Percentiles rank a stretch among this genome's conserved stretches.
Conservation (phyloP, 495 filamentous ascomycete species). For the Trichoderma erinaceum region DNA sequence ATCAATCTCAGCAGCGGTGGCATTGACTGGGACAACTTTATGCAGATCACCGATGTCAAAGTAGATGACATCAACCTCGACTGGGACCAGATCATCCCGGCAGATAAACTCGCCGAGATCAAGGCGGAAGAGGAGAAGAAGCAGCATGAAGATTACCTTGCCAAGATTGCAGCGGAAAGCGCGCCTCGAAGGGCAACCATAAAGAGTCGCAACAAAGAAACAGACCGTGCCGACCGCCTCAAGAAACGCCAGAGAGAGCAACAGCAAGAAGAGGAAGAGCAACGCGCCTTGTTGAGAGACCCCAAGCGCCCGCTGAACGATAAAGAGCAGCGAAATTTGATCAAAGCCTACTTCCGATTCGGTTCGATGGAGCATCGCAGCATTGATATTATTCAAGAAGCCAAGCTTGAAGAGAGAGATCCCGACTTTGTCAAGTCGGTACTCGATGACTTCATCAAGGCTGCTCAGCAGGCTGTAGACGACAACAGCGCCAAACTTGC, state of each 20-base stretch:
- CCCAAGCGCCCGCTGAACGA: slow-evolving; percentile 80
- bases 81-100: slow-evolving; percentile 98
- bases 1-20: slow-evolving; percentile 60
- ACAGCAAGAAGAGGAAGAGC: slow-evolving; percentile 55
- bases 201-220: slow-evolving; percentile 47
- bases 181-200: slow-evolving; percentile 69
- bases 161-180: slow-evolving; percentile 75
- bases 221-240: slow-evolving; percentile 77
- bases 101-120: slow-evolving; percentile 79
- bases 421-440: slow-evolving; percentile 64
- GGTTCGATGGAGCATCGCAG: slow-evolving; percentile 81
- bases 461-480: slow-evolving; percentile 63
- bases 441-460: slow-evolving; percentile 42
- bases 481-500: slow-evolving; percentile 61
- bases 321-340: slow-evolving; percentile 86
- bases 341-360: slow-evolving; percentile 78
- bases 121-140: slow-evolving; percentile 82
- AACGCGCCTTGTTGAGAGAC: slow-evolving; percentile 57
- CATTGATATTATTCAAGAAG: slow-evolving; percentile 79
- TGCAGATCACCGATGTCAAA: slow-evolving; percentile 92
- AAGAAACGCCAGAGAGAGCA: slow-evolving; percentile 86
- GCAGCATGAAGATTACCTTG: slow-evolving; percentile 75
- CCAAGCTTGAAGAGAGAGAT: slow-evolving; percentile 74
- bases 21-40: slow-evolving; percentile 90
- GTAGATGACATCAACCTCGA: slow-evolving; percentile 71